Base-by-base conservation (phyloP, 306 rosid species). In the Senna tora region DNA sequence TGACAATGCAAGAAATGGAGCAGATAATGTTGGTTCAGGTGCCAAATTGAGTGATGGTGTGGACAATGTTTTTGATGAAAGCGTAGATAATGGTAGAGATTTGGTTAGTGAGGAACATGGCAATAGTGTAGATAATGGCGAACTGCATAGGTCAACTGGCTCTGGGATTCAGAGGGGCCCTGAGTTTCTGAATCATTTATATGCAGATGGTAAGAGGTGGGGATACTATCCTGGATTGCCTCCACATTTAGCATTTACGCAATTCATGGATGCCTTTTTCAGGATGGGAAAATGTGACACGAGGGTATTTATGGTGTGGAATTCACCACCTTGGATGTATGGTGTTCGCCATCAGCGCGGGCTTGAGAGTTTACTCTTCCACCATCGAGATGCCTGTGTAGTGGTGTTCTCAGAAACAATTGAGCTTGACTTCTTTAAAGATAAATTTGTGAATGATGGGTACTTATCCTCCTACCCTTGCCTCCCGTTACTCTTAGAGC, bases 321-420 rank as follows among this genome's bases (percentile, higher is more conserved):
- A 91, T 81, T 94, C 99, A 10, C 97, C 97, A 0, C 95, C 97
- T 72, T 94, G 99, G 99, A 94, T 89, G 99, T 94, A 38, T 42
- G 78, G 84, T 20, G 86, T 88, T 50, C 72, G 97, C 68, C 81
- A 85, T 55, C 99, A 94, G 76, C 92, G 97, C 64, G 91, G 96
- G 17, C 92, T 94, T 2, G 97, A 91, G 90, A 94, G 96, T 75
- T 78, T 94, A 68, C 82, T 94, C 20, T 80, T 69, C 67, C 95
- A 78, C 73, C 93, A 94, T 60, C 92, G 72, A 42, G 75, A 75
- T 56, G 97, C 96, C 45, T 94, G 97, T 84, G 96, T 91, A 62
- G 84, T 94, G n/a, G 83, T 94, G 53, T 88, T 91, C 74, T 89
- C 99, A 0, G 99, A 89, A 87, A 94, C 95, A 2, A 66, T 94